Evolutionary conservation across 2,329 filamentous ascomycete genomes (phyloP).

Genomic region (Venturia asperata): DNA sequence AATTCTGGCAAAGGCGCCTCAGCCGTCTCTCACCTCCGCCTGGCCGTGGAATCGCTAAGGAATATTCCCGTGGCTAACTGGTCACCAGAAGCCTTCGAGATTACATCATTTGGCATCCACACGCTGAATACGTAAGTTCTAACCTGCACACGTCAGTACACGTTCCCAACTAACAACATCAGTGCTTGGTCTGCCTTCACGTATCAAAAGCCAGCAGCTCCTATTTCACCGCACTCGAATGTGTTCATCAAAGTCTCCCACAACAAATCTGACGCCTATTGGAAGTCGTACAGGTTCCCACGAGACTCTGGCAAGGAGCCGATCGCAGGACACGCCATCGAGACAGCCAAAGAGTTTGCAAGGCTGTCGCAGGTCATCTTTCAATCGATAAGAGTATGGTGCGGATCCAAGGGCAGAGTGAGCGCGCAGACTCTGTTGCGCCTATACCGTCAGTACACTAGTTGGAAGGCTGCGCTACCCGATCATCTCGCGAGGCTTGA

Average conservation of each 20-base stretch:
- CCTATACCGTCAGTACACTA: conserved; percentile 23
- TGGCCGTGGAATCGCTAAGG: conserved; percentile 23
- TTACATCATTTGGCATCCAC: conserved; percentile 22
- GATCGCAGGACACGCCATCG: conserved; percentile 24
- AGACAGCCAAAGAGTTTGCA: conserved; percentile 24
- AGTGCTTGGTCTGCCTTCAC: conserved; percentile 25
- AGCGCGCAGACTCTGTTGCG: conserved; percentile 23
- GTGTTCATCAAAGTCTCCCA: conserved; percentile 23
- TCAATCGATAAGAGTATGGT: conserved; percentile 25
- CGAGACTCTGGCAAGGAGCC: conserved; percentile 21
- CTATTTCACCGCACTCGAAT: conserved; percentile 20
- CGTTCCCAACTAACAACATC: neutral
- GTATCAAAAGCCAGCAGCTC: conserved; percentile 24
- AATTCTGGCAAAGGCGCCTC: conserved; percentile 20
- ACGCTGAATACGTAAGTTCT: conserved; percentile 23
- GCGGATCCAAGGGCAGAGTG: conserved; percentile 23
- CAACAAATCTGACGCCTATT: conserved; percentile 22
- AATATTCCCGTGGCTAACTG: conserved; percentile 16
- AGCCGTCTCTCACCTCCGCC: conserved; percentile 23
- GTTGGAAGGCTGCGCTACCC: conserved; percentile 25
- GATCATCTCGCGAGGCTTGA: conserved; percentile 13
- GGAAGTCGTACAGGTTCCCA: conserved; percentile 25
- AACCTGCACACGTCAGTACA: neutral
- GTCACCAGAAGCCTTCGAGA: conserved; percentile 21
- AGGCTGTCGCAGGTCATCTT: conserved; percentile 24